These are phyloP conservation scores for Wickerhamiella galacta DNA, from an alignment of 805 yeast species.

Conservation along the genomic window DNA sequence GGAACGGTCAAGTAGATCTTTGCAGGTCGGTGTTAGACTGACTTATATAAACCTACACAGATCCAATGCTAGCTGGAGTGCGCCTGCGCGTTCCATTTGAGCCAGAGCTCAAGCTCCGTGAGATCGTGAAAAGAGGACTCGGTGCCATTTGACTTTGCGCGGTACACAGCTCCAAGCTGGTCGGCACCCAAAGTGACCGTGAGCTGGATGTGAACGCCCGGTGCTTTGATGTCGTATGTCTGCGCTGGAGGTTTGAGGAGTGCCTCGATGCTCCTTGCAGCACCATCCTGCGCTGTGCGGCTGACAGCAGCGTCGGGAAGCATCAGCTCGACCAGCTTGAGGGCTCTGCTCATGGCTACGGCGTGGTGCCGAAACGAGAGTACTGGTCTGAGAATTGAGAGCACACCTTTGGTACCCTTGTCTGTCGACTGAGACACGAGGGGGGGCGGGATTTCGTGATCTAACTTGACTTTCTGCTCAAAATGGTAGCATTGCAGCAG, in stretches of 20 bases:
- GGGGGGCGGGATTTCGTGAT: slow-evolving; percentile 19
- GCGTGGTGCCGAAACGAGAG: slow-evolving; percentile 20
- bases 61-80: too few relatives aligned
- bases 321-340: slow-evolving; percentile 12
- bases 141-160: slow-evolving; percentile 5
- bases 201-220: slow-evolving; percentile 5
- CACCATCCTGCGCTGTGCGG: not conserved
- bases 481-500: slow-evolving; percentile 47
- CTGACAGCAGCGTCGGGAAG: slow-evolving; percentile 6
- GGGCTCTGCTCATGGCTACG: slow-evolving; percentile 9
- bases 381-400: slow-evolving; percentile 18
- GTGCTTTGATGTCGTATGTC: not conserved
- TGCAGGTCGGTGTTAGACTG: too few relatives aligned
- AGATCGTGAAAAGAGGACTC: slow-evolving; percentile 19
- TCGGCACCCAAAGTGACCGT: slow-evolving; percentile 14
- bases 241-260: slow-evolving; percentile 1
- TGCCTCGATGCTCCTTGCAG: not conserved
- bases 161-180: slow-evolving; percentile 9
- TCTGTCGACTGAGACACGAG: slow-evolving; percentile 7
- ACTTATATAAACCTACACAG: too few relatives aligned
- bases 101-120: slow-evolving; percentile 23
- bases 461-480: slow-evolving; percentile 27
- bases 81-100: too few relatives aligned
- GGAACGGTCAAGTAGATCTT: too few relatives aligned
- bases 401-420: slow-evolving; percentile 1